Percentiles rank a stretch among this genome's conserved stretches.
These are phyloP conservation scores for Cyanidioschyzon merolae DNA, from an alignment of 23 red algal species.

Conservation along the genomic window DNA sequence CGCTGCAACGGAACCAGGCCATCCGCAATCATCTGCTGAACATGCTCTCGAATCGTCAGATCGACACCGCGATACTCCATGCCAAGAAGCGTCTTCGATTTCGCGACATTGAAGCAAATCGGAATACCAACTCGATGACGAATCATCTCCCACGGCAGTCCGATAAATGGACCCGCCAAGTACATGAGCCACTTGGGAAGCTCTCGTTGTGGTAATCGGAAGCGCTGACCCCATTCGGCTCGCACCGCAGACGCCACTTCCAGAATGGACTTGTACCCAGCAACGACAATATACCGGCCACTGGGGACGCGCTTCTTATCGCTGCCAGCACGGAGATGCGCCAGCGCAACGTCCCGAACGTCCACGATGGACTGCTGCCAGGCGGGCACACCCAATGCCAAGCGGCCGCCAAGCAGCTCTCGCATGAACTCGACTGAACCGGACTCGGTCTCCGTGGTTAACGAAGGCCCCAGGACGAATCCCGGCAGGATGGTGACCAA, in stretches of 20 bases:
- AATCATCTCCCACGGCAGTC: background rate
- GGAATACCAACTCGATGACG: background rate
- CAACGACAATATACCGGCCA: background rate
- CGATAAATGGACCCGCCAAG: background rate
- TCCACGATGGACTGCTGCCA: slow-evolving; percentile 34
- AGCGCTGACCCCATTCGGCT: background rate
- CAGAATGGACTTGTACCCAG: background rate
- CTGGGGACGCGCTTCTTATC: background rate
- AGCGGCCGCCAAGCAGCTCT: slow-evolving; percentile 6
- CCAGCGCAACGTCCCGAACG: slow-evolving; percentile 59
- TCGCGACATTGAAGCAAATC: background rate
- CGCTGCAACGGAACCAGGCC: background rate
- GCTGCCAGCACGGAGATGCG: slow-evolving; percentile 37
- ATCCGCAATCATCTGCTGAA: background rate
- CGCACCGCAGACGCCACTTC: background rate
- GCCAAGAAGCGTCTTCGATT: background rate
- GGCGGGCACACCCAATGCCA: slow-evolving; percentile 20
- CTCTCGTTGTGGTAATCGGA: background rate
- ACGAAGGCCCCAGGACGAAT: slow-evolving; percentile 44
- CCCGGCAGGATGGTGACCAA: slow-evolving; percentile 47
- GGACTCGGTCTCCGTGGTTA: slow-evolving; percentile 19
- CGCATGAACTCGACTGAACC: slow-evolving; percentile 27
- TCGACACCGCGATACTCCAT: background rate
- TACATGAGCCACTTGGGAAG: slow-evolving; percentile 11
- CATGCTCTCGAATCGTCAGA: background rate